A percentile compares a stretch with the other conserved stretches of the same genome.
Conservation (phyloP, 257 asterid genomes). For the Salvia splendens region DNA sequence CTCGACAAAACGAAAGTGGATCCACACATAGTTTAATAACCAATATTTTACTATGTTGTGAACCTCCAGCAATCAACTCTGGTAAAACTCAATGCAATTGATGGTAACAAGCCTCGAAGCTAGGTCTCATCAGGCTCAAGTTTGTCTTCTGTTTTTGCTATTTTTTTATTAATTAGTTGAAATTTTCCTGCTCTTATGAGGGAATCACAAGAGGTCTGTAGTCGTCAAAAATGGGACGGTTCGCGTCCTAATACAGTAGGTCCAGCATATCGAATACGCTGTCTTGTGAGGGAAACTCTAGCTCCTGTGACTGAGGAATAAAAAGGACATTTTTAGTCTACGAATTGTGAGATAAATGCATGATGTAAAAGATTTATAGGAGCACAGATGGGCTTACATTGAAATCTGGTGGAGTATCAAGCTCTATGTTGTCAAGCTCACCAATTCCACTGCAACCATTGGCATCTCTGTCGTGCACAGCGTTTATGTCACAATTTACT, state of each 20-base stretch:
- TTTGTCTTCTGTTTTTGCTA: neutral
- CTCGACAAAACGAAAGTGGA: slow-evolving; percentile 4
- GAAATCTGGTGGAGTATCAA: slow-evolving; percentile 72
- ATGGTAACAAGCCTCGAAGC: neutral
- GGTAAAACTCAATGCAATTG: neutral
- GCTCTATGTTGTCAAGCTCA: slow-evolving; percentile 61
- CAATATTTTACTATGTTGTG: slow-evolving; percentile 9
- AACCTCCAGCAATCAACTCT: slow-evolving; percentile 11
- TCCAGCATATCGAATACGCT: slow-evolving; percentile 58
- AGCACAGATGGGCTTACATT: slow-evolving; percentile 38
- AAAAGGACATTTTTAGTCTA: neutral
- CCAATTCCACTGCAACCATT: slow-evolving; percentile 41
- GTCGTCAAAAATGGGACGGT: slow-evolving; percentile 2
- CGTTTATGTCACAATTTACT: slow-evolving; percentile 25
- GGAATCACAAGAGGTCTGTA: slow-evolving; percentile 3
- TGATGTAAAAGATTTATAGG: neutral
- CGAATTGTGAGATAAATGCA: slow-evolving; percentile 4
- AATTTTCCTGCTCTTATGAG: neutral
- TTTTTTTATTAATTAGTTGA: neutral
- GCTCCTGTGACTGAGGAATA: slow-evolving; percentile 48
- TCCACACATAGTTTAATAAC: neutral
- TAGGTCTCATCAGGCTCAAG: neutral
- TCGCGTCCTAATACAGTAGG: slow-evolving; percentile 32
- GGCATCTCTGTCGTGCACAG: slow-evolving; percentile 32
- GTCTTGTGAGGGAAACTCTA: slow-evolving; percentile 60